Evolutionary conservation across 768 basidiomycete species (phyloP), one percentile per base, ranked within the genome.

Genomic region (Lactarius deliciosus): DNA sequence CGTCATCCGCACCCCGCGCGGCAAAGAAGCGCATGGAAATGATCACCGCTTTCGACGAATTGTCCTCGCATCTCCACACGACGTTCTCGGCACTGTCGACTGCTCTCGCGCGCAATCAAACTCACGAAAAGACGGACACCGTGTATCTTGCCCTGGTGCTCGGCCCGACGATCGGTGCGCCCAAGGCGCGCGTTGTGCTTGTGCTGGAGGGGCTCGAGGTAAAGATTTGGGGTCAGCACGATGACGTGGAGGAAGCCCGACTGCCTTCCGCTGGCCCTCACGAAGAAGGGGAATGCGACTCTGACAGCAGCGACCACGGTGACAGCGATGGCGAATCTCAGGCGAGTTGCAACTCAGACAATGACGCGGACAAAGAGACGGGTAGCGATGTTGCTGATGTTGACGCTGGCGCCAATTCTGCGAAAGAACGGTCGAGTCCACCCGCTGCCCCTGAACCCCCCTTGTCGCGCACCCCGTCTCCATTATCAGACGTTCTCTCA

Each of bases 51-150:
- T 87, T 86, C 61, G 91, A 92, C 72, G 87, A 84, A 0, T 81
- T 93, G 22, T 77, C 85, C 0, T 92, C 88, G 1, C 91, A 93
- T 75, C 77, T 92, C 15, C 79, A 82, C 61, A 90, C 90, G 0
- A 91, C 91, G 0, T 92, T 92, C 73, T 81, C 85, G 10, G 83
- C 89, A 0, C 79, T 93, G 6, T 89, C 90, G 1, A 86, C 86
- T 0, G 87, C 91, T 0, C 77, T 90, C 22, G 86, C 88, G 1
- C 72, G 57, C 9, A 72, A 69, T 43, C 63, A 60, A 34, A 47
- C 43, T 22, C 64, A 59, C 20, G 66, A 57, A 15, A 64, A 45
- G 62, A 22, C 61, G 61, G 45, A 64, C 5, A 80, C 80, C 10
- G 84, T 80, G 1, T 85, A 87, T 71, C 76, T 93, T 18, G 83